A percentile compares a stretch with the other conserved stretches of the same genome.
Evolutionary conservation across 345 rosid genomes (phyloP).

Genomic region (Geranium brycei): DNA sequence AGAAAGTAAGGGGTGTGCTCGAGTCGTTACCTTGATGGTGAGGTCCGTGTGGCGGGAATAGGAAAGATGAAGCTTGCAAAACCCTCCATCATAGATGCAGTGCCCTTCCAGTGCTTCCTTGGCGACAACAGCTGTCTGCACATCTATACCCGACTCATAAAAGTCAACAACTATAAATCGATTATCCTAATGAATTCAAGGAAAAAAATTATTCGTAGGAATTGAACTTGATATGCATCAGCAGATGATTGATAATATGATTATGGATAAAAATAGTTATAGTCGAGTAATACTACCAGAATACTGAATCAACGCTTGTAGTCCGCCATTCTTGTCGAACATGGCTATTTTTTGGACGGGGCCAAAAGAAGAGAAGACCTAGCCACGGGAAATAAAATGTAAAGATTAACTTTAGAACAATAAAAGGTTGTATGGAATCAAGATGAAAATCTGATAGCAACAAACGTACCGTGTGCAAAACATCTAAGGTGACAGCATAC

Average conservation of each 20-base stretch:
- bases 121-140: conserved; percentile 82
- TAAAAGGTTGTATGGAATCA: background rate
- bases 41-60: conserved; percentile 94
- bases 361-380: conserved; percentile 94
- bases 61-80: conserved; percentile 91
- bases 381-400: conserved; percentile 1
- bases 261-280: too few relatives aligned
- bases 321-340: conserved; percentile 96
- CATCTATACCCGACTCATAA: conserved; percentile 39
- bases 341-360: conserved; percentile 94
- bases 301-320: conserved; percentile 91
- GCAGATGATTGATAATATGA: too few relatives aligned
- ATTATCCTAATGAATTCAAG: background rate
- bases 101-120: conserved; percentile 99
- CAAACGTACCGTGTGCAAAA: conserved; percentile 63
- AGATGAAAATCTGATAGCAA: background rate
- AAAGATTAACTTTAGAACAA: background rate
- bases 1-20: background rate
- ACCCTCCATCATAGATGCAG: conserved; percentile 94
- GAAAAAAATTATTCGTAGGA: too few relatives aligned
- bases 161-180: background rate
- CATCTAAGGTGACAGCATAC: conserved; percentile 95
- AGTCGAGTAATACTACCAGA: conserved; percentile 1
- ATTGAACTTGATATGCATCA: too few relatives aligned
- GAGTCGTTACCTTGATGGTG: conserved; percentile 62